These are phyloP conservation scores for Vanrija pseudolonga DNA, from an alignment of 1,284 basidiomycete species.

Conservation along the genomic window DNA sequence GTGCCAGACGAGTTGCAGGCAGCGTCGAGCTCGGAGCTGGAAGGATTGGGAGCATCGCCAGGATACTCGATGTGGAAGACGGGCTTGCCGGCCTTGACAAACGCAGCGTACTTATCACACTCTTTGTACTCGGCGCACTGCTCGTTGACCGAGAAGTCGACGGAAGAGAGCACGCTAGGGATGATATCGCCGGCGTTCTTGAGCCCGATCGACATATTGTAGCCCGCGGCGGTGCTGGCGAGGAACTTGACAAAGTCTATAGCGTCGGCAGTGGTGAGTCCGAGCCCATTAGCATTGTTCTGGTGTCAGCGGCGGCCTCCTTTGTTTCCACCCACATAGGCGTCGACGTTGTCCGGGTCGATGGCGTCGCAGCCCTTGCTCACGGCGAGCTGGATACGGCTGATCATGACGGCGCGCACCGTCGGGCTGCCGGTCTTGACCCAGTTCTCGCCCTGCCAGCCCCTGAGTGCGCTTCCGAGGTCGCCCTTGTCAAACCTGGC, in stretches of 20 bases:
- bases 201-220: conserved; percentile 21
- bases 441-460: conserved; percentile 10
- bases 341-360: conserved; percentile 47
- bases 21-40: not conserved
- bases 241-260: conserved; percentile 38
- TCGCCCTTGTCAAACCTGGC: not conserved
- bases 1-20: not conserved
- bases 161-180: not conserved
- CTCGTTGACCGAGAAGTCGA: conserved; percentile 13
- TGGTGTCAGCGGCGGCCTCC: not conserved
- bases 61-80: conserved; percentile 33
- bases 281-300: conserved; percentile 3
- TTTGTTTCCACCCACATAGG: conserved; percentile 22
- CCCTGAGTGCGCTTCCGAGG: conserved; percentile 3
- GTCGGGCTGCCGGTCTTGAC: not conserved
- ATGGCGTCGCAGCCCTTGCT: conserved; percentile 45
- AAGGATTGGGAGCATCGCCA: not conserved
- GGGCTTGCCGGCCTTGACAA: conserved; percentile 30
- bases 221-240: conserved; percentile 17
- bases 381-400: conserved; percentile 29
- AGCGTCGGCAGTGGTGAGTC: conserved; percentile 23
- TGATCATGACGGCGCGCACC: conserved; percentile 2
- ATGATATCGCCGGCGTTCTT: conserved; percentile 35
- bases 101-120: conserved; percentile 25
- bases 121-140: conserved; percentile 19